These are phyloP conservation scores for Alternaria sp. DNA, from an alignment of 2,329 filamentous ascomycete genomes.

Conservation along the genomic window DNA sequence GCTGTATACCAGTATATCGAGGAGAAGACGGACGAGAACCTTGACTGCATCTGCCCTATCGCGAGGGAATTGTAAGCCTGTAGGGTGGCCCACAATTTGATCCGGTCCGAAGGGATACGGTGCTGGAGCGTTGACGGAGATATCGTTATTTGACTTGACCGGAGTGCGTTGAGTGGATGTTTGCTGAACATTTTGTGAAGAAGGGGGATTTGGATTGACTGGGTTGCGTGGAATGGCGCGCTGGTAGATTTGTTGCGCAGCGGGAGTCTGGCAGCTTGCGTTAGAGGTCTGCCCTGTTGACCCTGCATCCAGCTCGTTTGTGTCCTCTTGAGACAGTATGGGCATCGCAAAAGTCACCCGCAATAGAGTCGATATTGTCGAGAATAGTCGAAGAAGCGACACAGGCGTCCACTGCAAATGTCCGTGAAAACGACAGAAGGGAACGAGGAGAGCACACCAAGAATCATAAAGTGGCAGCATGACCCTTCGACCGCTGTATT, in stretches of 20 bases:
- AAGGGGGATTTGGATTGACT: not conserved
- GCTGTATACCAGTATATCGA: conserved; percentile 10
- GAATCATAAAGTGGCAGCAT: not conserved
- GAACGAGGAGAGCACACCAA: not conserved
- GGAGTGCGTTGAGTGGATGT: not conserved
- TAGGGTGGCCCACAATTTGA: not conserved
- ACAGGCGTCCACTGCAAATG: not conserved
- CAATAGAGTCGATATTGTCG: not conserved
- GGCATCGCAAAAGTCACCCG: not conserved
- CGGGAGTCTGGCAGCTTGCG: not conserved
- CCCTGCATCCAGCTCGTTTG: not conserved
- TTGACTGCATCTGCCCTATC: not conserved
- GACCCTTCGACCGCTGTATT: not conserved
- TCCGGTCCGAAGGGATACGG: not conserved
- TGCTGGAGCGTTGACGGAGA: not conserved
- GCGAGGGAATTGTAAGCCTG: conserved; percentile 1
- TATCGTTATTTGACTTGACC: not conserved
- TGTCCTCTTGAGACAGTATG: not conserved
- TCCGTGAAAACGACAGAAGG: not conserved
- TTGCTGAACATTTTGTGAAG: not conserved
- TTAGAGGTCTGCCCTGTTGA: not conserved
- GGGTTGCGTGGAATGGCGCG: not conserved
- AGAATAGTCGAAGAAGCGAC: not conserved
- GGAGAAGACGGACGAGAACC: not conserved
- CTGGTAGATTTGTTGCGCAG: not conserved